These are phyloP conservation scores for Hyaloperonospora brassicae DNA, from an alignment of 352 stramenopile genomes.

Conservation along the genomic window DNA sequence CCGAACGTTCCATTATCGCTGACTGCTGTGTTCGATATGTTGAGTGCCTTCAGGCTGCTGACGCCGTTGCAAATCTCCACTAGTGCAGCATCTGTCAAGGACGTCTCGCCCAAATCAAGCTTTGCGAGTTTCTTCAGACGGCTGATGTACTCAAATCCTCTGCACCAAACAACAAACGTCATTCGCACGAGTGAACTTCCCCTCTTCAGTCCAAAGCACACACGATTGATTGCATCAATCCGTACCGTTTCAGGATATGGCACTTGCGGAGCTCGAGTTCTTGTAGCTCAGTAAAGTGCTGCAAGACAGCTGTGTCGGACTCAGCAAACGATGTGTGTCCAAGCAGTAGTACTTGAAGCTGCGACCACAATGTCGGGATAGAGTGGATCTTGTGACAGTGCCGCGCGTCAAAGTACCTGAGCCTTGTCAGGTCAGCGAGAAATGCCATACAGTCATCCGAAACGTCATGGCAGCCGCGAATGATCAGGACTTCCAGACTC, in stretches of 20 bases:
- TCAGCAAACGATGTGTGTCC: slow-evolving; percentile 56
- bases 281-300: slow-evolving; percentile 36
- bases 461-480: slow-evolving; percentile 39
- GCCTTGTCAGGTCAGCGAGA: slow-evolving; percentile 23
- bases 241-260: slow-evolving; percentile 60
- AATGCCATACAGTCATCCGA: slow-evolving; percentile 26
- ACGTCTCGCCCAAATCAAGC: slow-evolving; percentile 51
- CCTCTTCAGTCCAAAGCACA: background rate
- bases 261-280: slow-evolving; percentile 66
- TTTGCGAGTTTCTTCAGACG: slow-evolving; percentile 42
- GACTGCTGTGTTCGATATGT: slow-evolving; percentile 67
- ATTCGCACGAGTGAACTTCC: slow-evolving; percentile 3
- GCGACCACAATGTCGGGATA: slow-evolving; percentile 41
- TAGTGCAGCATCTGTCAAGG: slow-evolving; percentile 47
- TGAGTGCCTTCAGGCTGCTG: slow-evolving; percentile 37
- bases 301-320: slow-evolving; percentile 48
- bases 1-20: slow-evolving; percentile 47
- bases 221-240: background rate
- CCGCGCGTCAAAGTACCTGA: slow-evolving; percentile 63
- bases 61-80: slow-evolving; percentile 51
- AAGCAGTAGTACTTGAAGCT: slow-evolving; percentile 51
- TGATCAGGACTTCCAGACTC: slow-evolving; percentile 33
- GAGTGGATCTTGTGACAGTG: slow-evolving; percentile 54
- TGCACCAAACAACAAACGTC: slow-evolving; percentile 10
- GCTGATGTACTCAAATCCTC: slow-evolving; percentile 68